Base-by-base conservation (phyloP, 1,139 yeast genomes). In the Blastobotrys raffinosifermentans region DNA sequence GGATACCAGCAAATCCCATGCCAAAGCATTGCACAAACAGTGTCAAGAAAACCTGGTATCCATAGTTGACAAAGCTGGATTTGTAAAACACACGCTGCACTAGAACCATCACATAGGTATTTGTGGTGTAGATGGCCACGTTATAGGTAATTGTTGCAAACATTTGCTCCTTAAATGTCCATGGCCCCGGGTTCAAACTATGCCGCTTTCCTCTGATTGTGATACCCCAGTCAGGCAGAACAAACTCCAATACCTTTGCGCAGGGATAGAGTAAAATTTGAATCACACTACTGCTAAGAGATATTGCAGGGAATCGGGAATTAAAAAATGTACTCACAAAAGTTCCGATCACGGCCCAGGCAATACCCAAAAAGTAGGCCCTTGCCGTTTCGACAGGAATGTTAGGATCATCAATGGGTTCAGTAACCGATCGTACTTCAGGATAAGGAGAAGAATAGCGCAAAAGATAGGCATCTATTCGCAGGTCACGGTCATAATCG, bases 121-220 rank as follows among this genome's bases (percentile, higher is more conserved):
- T 78, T n/a, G 60, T 26, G 46, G 76, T 75, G 39, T 57, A 50
- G 34, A 69, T 59, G 45, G 73, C 66, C 19, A 52, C 58, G n/a
- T 68, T 60, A 48, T 67, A 67, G 44, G 69, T 60, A 31, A 72
- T 40, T 4, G 81, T 72, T 2, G 76, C 66, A 44, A 76, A 63
- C 79, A 77, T 76, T 63, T 80, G 86, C 53, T 81, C 91, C 57
- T 81, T 81, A 51, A 64, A 70, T 23, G 70, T 64, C 82, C 85
- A 81, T 5, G 78, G 77, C 4, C 80, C 80, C 1, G 80, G 78
- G 57, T 79, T 70, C 51, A 75, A 50, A 36, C 73, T 57, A 51
- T 58, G 43, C 40, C 64, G 62, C 39, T 48, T 53, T 29, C 67
- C 72, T 46, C 58, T 60, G 45, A 55, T 57, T 29, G 52, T 65